Evolutionary conservation across 306 rosid genomes (phyloP).

Genomic region (Luffa acutangula): DNA sequence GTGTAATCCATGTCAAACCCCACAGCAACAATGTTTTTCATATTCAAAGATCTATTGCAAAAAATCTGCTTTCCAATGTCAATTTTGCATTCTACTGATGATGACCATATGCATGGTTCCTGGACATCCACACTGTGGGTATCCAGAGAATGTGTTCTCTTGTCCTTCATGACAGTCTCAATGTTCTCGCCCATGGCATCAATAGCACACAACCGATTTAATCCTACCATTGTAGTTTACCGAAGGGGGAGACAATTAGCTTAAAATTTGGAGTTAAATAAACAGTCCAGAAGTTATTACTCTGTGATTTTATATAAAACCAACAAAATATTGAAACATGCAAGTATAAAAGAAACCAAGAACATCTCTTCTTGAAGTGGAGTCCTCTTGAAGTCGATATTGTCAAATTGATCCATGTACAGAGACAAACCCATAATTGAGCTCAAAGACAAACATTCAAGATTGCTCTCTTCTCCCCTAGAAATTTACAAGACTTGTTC

Average conservation of each 20-base stretch:
- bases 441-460: background rate
- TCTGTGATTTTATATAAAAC: background rate
- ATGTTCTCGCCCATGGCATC: conserved; percentile 42
- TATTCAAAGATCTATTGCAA: conserved; percentile 89
- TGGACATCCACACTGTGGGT: conserved; percentile 16
- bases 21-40: conserved; percentile 86
- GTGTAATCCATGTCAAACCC: conserved; percentile 99
- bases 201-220: conserved; percentile 28
- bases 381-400: background rate
- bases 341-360: background rate
- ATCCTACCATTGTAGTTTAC: conserved; percentile 31
- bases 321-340: background rate
- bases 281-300: background rate
- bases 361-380: background rate
- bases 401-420: background rate
- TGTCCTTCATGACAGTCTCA: conserved; percentile 24
- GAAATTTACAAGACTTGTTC: background rate
- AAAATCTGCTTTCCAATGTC: conserved; percentile 72
- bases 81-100: conserved; percentile 36
- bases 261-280: background rate
- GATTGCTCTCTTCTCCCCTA: background rate
- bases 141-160: conserved; percentile 12
- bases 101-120: conserved; percentile 55
- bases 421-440: background rate
- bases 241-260: background rate